These are phyloP conservation scores for Boletellus emodensis DNA, from an alignment of 768 basidiomycete genomes.

Conservation along the genomic window DNA sequence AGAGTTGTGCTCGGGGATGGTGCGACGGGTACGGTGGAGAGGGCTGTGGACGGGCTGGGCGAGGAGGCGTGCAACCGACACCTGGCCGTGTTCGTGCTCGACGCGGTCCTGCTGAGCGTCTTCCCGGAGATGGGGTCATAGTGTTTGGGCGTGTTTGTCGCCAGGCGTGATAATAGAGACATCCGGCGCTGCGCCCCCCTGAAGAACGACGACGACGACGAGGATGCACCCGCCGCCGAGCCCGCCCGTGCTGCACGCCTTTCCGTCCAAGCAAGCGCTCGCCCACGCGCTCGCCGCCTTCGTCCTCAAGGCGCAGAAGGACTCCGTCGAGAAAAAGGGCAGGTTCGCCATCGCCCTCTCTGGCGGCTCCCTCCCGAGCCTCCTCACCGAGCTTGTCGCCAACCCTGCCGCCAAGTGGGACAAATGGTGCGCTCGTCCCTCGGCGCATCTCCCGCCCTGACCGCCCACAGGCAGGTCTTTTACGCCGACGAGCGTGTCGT, in stretches of 20 bases:
- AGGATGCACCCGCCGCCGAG: constrained; percentile 52
- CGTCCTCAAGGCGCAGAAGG: constrained; percentile 82
- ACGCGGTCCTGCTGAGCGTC: constrained; percentile 61
- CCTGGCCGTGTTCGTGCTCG: constrained; percentile 68
- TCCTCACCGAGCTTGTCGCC: constrained; percentile 67
- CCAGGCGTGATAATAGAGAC: constrained; percentile 18
- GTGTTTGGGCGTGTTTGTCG: constrained; percentile 23
- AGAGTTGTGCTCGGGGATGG: constrained; percentile 45
- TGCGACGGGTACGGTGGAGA: constrained; percentile 44
- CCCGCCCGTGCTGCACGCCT: constrained; percentile 70
- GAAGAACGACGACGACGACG: constrained; percentile 6
- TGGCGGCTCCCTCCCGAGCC: constrained; percentile 85
- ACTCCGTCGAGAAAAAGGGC: constrained; percentile 84
- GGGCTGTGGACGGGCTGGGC: constrained; percentile 57
- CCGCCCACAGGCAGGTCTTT: constrained; percentile 82
- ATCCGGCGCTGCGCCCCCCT: constrained; percentile 7
- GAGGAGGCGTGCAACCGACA: constrained; percentile 74
- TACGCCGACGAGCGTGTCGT: constrained; percentile 97
- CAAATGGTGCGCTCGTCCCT: constrained; percentile 66
- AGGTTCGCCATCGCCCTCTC: constrained; percentile 92
- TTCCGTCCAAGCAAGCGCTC: constrained; percentile 53
- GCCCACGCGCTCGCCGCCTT: constrained; percentile 70
- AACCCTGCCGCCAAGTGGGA: constrained; percentile 80
- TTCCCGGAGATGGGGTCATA: constrained; percentile 65
- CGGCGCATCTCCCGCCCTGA: neutral